Percentiles rank a stretch among this genome's conserved stretches.
Evolutionary conservation across 768 basidiomycete genomes (phyloP).

Genomic region (Agaricus blazei): DNA sequence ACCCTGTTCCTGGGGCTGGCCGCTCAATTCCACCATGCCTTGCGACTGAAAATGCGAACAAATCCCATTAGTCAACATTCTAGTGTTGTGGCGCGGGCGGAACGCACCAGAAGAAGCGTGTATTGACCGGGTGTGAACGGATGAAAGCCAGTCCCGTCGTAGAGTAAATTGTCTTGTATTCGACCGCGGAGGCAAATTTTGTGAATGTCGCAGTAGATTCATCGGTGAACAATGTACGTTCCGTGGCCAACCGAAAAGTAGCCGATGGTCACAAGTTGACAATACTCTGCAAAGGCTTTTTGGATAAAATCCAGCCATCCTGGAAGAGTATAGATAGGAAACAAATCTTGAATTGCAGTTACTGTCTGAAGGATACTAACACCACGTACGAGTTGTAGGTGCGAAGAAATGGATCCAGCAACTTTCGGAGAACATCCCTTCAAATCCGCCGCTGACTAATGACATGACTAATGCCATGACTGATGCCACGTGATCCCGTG

Average conservation of each 20-base stretch:
- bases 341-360: too few species aligned
- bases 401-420: too few species aligned
- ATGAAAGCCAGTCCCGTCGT: neutral
- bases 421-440: too few species aligned
- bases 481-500: too few species aligned
- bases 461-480: too few species aligned
- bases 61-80: neutral
- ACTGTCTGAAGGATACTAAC: too few species aligned
- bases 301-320: neutral
- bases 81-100: neutral
- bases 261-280: neutral
- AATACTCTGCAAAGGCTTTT: neutral
- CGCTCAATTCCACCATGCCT: slow-evolving; percentile 12
- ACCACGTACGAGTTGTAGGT: too few species aligned
- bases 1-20: slow-evolving; percentile 16
- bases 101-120: slow-evolving; percentile 3
- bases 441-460: too few species aligned
- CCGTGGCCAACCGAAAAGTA: neutral
- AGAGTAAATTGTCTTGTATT: neutral
- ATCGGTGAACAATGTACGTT: neutral
- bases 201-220: neutral
- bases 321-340: too few species aligned
- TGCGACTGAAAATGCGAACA: slow-evolving; percentile 1
- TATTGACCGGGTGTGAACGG: neutral
- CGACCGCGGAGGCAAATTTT: neutral